These are phyloP conservation scores for Myrmaecium sp. DNA, from an alignment of 2,329 filamentous ascomycete genomes.

Conservation along the genomic window DNA sequence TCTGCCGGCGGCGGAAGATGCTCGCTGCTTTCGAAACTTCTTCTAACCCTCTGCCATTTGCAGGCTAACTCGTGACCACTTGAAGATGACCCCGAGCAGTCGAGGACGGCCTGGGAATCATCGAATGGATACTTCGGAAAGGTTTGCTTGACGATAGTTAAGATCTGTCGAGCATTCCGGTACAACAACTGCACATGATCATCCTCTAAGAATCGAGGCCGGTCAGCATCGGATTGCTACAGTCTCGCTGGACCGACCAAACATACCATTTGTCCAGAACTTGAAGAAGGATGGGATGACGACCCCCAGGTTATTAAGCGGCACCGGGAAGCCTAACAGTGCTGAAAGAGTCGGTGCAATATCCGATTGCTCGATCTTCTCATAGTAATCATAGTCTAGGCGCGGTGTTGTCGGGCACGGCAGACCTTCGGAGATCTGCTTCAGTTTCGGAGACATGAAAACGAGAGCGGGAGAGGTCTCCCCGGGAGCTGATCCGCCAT, in stretches of 20 bases:
- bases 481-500: constrained; percentile 82
- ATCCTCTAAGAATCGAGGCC: constrained; percentile 11
- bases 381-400: constrained; percentile 70
- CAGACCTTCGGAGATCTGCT: constrained; percentile 29
- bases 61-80: constrained; percentile 39
- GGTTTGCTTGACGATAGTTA: constrained; percentile 57
- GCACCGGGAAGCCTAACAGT: constrained; percentile 71
- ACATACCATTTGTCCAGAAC: constrained; percentile 53
- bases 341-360: constrained; percentile 78
- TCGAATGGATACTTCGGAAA: constrained; percentile 42
- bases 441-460: constrained; percentile 76
- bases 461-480: constrained; percentile 88
- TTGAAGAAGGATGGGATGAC: constrained; percentile 64
- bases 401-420: constrained; percentile 39
- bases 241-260: neutral
- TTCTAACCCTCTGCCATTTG: constrained; percentile 39
- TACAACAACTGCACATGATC: constrained; percentile 53
- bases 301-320: constrained; percentile 77
- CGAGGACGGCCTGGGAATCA: constrained; percentile 6
- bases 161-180: constrained; percentile 66
- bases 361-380: constrained; percentile 80
- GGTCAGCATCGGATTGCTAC: neutral
- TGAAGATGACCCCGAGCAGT: constrained; percentile 8
- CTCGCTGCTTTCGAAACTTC: constrained; percentile 1
- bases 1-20: neutral